Evolutionary conservation across 495 filamentous ascomycete species (phyloP).

Genomic region (Neurospora sublineolata): DNA sequence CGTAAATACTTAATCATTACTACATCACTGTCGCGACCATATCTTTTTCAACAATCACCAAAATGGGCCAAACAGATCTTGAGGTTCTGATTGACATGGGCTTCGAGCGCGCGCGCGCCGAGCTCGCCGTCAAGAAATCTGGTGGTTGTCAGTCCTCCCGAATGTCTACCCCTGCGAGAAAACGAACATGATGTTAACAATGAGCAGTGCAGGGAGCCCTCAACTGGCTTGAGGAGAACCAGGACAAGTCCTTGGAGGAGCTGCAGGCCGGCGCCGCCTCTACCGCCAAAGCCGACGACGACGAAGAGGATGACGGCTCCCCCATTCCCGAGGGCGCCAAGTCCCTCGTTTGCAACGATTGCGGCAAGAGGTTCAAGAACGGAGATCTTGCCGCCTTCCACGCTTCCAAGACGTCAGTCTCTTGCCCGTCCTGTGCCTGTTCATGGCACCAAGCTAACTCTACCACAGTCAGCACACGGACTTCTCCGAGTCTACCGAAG

Average conservation of each 20-base stretch:
- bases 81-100: conserved; percentile 87
- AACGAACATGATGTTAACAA: conserved; percentile 4
- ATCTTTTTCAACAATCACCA: conserved; percentile 12
- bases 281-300: conserved; percentile 8
- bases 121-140: conserved; percentile 69
- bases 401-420: conserved; percentile 62
- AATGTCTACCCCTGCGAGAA: background rate
- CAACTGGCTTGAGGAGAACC: conserved; percentile 85
- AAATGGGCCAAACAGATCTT: conserved; percentile 59
- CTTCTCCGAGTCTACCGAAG: conserved; percentile 87
- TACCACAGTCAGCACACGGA: conserved; percentile 61
- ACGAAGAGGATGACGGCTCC: conserved; percentile 39
- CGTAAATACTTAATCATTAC: background rate
- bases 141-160: conserved; percentile 51
- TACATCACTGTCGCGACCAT: background rate
- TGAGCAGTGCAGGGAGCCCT: conserved; percentile 70
- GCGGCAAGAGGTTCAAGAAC: conserved; percentile 79
- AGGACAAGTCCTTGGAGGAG: conserved; percentile 71
- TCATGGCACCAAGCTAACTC: conserved; percentile 1
- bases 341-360: conserved; percentile 71
- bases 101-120: conserved; percentile 69
- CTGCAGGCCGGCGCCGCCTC: conserved; percentile 39
- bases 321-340: conserved; percentile 40
- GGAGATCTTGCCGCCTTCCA: conserved; percentile 77
- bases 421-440: background rate